Conservation (phyloP, 2,329 filamentous ascomycete genomes). For the Neocatenulostroma microsporum region DNA sequence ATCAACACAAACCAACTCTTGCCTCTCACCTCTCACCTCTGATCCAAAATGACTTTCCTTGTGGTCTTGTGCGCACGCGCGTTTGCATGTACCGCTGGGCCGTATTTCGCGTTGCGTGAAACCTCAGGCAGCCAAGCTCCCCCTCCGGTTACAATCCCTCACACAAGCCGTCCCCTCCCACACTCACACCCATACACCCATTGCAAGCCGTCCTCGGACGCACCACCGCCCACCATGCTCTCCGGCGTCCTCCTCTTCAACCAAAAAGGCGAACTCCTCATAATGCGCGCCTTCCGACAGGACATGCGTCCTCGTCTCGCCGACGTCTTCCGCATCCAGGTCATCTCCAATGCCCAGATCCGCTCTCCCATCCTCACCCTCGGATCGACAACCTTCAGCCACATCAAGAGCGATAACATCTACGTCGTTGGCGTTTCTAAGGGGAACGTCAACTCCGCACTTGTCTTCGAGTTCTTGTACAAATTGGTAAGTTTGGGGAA, state of each 20-base stretch:
- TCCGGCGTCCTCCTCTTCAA: constrained; percentile 98
- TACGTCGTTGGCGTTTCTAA: constrained; percentile 96
- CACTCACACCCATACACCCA: neutral
- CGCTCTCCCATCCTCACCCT: constrained; percentile 95
- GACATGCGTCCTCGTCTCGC: constrained; percentile 95
- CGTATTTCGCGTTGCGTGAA: no score
- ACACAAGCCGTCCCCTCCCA: neutral
- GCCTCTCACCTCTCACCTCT: no score
- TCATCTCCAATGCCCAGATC: constrained; percentile 96
- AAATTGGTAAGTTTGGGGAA: constrained; percentile 81
- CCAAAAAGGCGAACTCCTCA: constrained; percentile 98
- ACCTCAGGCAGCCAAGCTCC: no score
- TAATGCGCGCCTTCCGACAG: constrained; percentile 97
- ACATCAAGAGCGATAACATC: constrained; percentile 99
- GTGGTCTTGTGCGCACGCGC: no score
- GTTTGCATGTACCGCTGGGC: no score
- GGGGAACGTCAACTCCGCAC: constrained; percentile 96
- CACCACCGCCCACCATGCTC: constrained; percentile 59
- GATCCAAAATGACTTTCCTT: no score
- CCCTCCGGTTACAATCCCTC: no score
- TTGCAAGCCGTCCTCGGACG: constrained; percentile 11
- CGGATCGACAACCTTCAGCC: constrained; percentile 96
- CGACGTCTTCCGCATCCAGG: constrained; percentile 97
- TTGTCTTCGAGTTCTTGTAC: constrained; percentile 98
- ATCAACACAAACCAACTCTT: no score